phyloP scores from a whole-genome alignment of 2,329 filamentous ascomycete genomes.

The Tolypocladium tropicale region DNA sequence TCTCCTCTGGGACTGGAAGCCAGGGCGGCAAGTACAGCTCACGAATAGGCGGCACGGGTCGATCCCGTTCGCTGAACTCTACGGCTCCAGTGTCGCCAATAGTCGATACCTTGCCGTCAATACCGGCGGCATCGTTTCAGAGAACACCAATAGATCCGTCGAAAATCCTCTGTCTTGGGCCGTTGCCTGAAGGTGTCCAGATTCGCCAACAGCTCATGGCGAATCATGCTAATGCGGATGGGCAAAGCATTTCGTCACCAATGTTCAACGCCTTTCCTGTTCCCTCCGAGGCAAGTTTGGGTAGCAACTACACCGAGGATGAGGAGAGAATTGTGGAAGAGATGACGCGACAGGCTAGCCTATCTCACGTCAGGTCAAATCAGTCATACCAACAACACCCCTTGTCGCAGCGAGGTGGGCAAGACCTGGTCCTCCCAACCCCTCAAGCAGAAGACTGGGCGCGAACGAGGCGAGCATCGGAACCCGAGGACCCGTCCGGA shows the following conservation, averaged over 20 bases:
- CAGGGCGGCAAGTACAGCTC: slow-evolving; percentile 2
- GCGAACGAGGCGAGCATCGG: neutral
- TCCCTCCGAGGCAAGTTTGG: slow-evolving; percentile 29
- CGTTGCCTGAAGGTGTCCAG: slow-evolving; percentile 37
- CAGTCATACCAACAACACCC: neutral
- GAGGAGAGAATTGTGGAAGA: slow-evolving; percentile 29
- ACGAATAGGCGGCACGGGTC: neutral
- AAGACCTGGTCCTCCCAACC: neutral
- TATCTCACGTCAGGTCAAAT: slow-evolving; percentile 2
- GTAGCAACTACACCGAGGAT: slow-evolving; percentile 47
- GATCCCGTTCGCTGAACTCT: slow-evolving; percentile 5
- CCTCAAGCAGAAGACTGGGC: neutral
- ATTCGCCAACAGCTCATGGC: slow-evolving; percentile 11
- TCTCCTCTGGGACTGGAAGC: slow-evolving; percentile 9
- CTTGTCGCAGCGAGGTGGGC: neutral
- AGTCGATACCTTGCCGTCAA: neutral
- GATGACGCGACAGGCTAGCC: slow-evolving; percentile 13
- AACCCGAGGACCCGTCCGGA: neutral
- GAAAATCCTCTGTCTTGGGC: slow-evolving; percentile 44
- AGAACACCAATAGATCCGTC: slow-evolving; percentile 41
- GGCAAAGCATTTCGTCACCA: neutral
- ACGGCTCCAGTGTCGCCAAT: neutral
- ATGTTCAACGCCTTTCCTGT: slow-evolving; percentile 5
- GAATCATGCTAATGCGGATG: slow-evolving; percentile 5
- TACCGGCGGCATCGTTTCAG: slow-evolving; percentile 22